phyloP scores from a whole-genome alignment of 2,329 filamentous ascomycete genomes.

The Penicillium hordei region DNA sequence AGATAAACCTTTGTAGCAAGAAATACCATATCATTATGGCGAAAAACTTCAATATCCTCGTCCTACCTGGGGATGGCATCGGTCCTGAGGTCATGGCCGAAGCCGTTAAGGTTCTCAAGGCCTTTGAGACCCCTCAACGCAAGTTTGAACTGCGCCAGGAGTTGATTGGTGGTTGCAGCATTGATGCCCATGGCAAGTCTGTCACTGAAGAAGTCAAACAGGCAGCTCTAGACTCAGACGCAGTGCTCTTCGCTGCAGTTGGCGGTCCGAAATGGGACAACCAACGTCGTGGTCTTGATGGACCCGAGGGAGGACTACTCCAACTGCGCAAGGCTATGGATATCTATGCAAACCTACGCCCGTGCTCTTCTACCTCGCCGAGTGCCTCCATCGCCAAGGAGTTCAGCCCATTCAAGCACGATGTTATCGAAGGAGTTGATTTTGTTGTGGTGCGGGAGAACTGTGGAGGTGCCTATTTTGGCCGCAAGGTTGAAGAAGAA shows the following conservation, averaged over 20 bases:
- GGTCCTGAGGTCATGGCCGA: slow-evolving; percentile 67
- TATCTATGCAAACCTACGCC: slow-evolving; percentile 86
- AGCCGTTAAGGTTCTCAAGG: slow-evolving; percentile 64
- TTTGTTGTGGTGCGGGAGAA: slow-evolving; percentile 60
- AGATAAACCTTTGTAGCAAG: not conserved
- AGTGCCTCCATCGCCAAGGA: slow-evolving; percentile 69
- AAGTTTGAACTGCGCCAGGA: slow-evolving; percentile 83
- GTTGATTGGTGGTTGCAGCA: slow-evolving; percentile 81
- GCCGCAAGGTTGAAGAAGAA: slow-evolving; percentile 39
- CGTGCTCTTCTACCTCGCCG: slow-evolving; percentile 73
- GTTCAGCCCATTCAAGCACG: slow-evolving; percentile 76
- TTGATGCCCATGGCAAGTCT: slow-evolving; percentile 71
- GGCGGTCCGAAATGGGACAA: slow-evolving; percentile 93
- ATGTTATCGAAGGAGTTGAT: slow-evolving; percentile 78
- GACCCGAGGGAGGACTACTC: slow-evolving; percentile 84
- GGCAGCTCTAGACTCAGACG: slow-evolving; percentile 76
- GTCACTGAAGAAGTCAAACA: slow-evolving; percentile 75
- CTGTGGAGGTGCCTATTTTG: slow-evolving; percentile 46
- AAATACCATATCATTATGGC: slow-evolving; percentile 9
- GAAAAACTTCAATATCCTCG: slow-evolving; percentile 65
- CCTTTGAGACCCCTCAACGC: slow-evolving; percentile 66
- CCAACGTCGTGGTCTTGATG: slow-evolving; percentile 60
- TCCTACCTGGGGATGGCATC: slow-evolving; percentile 75
- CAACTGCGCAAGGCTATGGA: slow-evolving; percentile 81
- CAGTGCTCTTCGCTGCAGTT: slow-evolving; percentile 83